Evolutionary conservation across 208 protist genomes (phyloP).

Genomic region (Herpetomonas tarakana): DNA sequence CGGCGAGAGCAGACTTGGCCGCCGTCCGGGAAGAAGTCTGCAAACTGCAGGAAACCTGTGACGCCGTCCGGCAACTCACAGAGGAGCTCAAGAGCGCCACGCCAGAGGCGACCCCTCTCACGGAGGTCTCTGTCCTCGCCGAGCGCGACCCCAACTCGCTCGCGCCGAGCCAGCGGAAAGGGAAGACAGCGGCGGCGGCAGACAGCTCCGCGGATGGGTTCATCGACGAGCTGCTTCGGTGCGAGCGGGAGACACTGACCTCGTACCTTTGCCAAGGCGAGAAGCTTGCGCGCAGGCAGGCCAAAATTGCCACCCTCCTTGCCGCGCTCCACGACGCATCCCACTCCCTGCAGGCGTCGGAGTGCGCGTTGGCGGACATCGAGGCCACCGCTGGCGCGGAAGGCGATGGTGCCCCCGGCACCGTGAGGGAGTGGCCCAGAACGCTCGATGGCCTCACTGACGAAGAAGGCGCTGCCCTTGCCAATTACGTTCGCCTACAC

Average conservation of each 20-base stretch:
- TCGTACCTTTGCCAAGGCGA: conserved; percentile 12
- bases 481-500: conserved; percentile 21
- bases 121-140: no score
- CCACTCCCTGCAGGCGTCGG: conserved; percentile 22
- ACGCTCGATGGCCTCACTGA: conserved; percentile 34
- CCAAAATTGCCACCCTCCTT: background rate
- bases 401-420: background rate
- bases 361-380: conserved; percentile 14
- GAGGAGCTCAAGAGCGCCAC: background rate
- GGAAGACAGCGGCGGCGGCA: no score
- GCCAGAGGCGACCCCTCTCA: no score
- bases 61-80: background rate
- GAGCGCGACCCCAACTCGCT: conserved; percentile 8
- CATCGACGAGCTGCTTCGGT: conserved; percentile 5
- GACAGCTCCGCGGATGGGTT: background rate
- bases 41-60: background rate
- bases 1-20: background rate
- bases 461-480: conserved; percentile 26
- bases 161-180: no score
- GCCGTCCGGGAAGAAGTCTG: background rate
- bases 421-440: conserved; percentile 22
- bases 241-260: conserved; percentile 14
- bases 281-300: conserved; percentile 6
- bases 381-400: background rate
- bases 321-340: conserved; percentile 8